Evolutionary conservation across 2,329 filamentous ascomycete species (phyloP), one percentile per base, ranked within the genome.

Genomic region (Xylaria sp.): DNA sequence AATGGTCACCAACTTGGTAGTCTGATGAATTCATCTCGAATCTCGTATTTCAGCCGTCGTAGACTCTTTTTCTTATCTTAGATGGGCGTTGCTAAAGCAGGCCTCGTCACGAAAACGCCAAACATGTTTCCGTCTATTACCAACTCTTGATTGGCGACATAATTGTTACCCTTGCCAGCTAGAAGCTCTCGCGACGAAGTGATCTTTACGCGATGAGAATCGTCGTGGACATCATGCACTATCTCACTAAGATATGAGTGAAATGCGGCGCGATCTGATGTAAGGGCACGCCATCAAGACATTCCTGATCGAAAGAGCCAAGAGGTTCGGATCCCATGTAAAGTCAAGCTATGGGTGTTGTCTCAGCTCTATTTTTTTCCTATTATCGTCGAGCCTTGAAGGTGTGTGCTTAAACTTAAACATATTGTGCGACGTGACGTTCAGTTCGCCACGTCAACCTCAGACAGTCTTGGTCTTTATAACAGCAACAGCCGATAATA

Each of bases 381-480:
- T 51, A 51, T 62, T 63, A 28, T 28, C 36, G 33, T 49, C 57
- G 62, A 43, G 57, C 62, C 46, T 36, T 54, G 55, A 41, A 25
- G 33, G n/a, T 41, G 23, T 33, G 20, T 56, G 56, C 54, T 60
- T 41, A 23, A 58, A 28, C 28, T 28, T 28, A 28, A 28, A 28
- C 28, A 4, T 28, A 4, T 28, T 28, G 28, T 28, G 3, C 28
- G 57, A 39, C 68, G 60, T 62, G 67, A 56, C 64, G 20, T 58
- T 41, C 12, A 25, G 43, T 52, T 41, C 65, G 68, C 68, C 68
- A 70, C 68, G 68, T 70, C 68, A 70, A 57, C 62, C 48, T 12
- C 23, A 68, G 68, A 62, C 57, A 65, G 49, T 61, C 59, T 57
- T 54, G 56, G 25, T 15, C 9, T 31, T 58, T 63, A 63, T 18